phyloP scores from a whole-genome alignment of 768 basidiomycete genomes.

The Tylopilus vinaceipallidus region DNA sequence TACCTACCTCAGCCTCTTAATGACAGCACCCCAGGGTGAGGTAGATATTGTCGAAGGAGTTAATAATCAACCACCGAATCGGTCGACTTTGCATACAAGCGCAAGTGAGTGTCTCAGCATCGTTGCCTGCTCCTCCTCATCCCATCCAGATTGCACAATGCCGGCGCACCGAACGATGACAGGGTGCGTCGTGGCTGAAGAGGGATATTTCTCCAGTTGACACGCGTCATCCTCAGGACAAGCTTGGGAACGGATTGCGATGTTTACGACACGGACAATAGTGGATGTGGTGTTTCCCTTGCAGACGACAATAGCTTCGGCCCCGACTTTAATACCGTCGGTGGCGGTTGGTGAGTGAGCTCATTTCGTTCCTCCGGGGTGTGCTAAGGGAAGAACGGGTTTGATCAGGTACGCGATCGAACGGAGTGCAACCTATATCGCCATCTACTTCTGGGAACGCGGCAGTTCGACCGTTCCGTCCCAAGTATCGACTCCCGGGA shows the following conservation, averaged over 20 bases:
- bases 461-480: slow-evolving; percentile 29
- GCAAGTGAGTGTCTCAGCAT: slow-evolving; percentile 5
- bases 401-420: slow-evolving; percentile 34
- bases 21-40: slow-evolving; percentile 14
- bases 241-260: slow-evolving; percentile 22
- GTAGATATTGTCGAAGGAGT: slow-evolving; percentile 32
- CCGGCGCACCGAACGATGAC: slow-evolving; percentile 23
- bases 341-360: slow-evolving; percentile 31
- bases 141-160: slow-evolving; percentile 26
- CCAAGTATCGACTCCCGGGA: slow-evolving; percentile 26
- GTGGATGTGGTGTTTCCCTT: slow-evolving; percentile 31
- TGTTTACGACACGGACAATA: slow-evolving; percentile 20
- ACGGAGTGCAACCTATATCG: slow-evolving; percentile 29
- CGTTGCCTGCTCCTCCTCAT: not conserved
- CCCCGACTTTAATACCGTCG: slow-evolving; percentile 30
- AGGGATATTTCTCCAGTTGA: no score
- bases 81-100: slow-evolving; percentile 25
- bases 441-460: slow-evolving; percentile 39
- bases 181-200: no score
- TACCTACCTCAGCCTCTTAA: not conserved
- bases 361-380: not conserved
- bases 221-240: slow-evolving; percentile 4
- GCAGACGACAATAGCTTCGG: slow-evolving; percentile 29
- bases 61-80: slow-evolving; percentile 24
- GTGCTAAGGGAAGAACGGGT: not conserved